phyloP scores from a whole-genome alignment of 257 asterid genomes.

The Anisodus acutangulus region DNA sequence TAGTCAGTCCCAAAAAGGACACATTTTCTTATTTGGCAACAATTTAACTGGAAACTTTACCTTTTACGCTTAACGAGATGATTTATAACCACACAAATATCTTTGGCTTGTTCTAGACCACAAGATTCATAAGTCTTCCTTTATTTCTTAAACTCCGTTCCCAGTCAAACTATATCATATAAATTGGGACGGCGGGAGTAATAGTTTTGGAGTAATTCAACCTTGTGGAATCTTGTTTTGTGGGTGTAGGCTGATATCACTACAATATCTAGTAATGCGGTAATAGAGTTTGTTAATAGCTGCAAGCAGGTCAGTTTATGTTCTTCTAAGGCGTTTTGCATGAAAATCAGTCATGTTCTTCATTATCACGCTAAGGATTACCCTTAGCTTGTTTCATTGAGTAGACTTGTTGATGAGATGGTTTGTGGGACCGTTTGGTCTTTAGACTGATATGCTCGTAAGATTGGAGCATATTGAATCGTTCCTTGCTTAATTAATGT shows the following conservation, averaged over 20 bases:
- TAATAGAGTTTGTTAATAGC: not conserved
- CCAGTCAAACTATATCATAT: too few relatives aligned
- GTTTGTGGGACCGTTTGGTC: not conserved
- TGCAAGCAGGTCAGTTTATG: slow-evolving; percentile 3
- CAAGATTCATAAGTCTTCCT: too few relatives aligned
- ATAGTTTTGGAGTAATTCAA: not conserved
- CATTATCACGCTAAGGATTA: slow-evolving; percentile 21
- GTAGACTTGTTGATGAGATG: not conserved
- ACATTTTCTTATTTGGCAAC: not conserved
- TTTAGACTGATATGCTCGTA: not conserved
- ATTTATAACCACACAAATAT: not conserved
- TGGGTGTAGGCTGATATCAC: slow-evolving; percentile 21
- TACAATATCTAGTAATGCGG: slow-evolving; percentile 5
- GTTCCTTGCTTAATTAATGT: not conserved
- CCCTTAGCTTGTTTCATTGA: not conserved
- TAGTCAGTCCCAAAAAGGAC: too few relatives aligned
- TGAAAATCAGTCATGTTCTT: not conserved
- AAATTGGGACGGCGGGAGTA: too few relatives aligned
- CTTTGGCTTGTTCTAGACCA: not conserved
- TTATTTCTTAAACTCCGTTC: too few relatives aligned
- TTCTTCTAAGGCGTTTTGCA: slow-evolving; percentile 9
- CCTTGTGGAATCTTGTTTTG: slow-evolving; percentile 10
- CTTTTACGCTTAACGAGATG: too few relatives aligned
- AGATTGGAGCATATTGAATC: not conserved
- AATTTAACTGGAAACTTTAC: not conserved